Evolutionary conservation across 2,329 filamentous ascomycete genomes (phyloP).

Genomic region (Neobulgaria alba): DNA sequence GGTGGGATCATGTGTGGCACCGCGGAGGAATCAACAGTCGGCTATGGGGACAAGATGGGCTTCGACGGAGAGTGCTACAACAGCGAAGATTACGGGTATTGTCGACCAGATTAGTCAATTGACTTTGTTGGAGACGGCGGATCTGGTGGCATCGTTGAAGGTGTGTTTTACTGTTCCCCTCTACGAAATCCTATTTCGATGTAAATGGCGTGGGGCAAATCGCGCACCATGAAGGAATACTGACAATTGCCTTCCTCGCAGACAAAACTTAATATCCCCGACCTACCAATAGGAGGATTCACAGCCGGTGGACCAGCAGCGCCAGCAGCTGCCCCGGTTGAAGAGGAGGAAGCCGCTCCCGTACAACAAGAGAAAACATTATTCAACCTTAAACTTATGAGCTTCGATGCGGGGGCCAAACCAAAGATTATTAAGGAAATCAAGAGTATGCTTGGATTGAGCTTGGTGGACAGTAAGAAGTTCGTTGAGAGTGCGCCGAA

Average conservation of each 20-base stretch:
- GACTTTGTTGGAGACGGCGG: slow-evolving; percentile 93
- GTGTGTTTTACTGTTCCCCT: no score
- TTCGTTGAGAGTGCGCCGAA: slow-evolving; percentile 98
- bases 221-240: no score
- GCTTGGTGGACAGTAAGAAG: slow-evolving; percentile 99
- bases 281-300: slow-evolving; percentile 91
- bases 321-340: slow-evolving; percentile 51
- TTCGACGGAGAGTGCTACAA: slow-evolving; percentile 65
- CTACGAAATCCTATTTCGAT: no score
- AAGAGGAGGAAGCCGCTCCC: slow-evolving; percentile 83
- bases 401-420: slow-evolving; percentile 81
- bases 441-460: slow-evolving; percentile 90
- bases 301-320: slow-evolving; percentile 48
- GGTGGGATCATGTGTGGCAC: slow-evolving; percentile 32
- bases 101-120: slow-evolving; percentile 99
- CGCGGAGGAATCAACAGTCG: slow-evolving; percentile 36
- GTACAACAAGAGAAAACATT: slow-evolving; percentile 92
- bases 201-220: no score
- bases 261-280: slow-evolving; percentile 94
- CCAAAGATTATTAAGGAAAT: slow-evolving; percentile 99
- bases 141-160: slow-evolving; percentile 91
- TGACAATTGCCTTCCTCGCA: slow-evolving; percentile 33
- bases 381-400: slow-evolving; percentile 90
- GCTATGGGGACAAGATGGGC: slow-evolving; percentile 72
- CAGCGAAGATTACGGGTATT: slow-evolving; percentile 88